Evolutionary conservation across 116 monocot species (phyloP).

Genomic region (Trichopus zeylanicus): DNA sequence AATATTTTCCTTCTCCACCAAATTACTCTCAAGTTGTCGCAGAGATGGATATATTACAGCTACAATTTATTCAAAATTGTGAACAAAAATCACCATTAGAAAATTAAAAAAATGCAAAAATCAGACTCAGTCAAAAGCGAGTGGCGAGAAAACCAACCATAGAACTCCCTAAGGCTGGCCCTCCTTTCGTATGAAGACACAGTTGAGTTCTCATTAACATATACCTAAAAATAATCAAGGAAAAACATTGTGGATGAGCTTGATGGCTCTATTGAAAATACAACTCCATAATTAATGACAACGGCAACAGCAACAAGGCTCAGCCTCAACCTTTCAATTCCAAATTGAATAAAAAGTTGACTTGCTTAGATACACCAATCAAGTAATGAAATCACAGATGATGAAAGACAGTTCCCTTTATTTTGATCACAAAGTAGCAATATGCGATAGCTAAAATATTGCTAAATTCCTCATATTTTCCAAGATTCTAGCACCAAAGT

Average conservation of each 20-base stretch:
- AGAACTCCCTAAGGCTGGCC: constrained; percentile 85
- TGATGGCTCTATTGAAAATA: too few relatives aligned
- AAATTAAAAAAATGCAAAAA: background rate
- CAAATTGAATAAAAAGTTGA: too few relatives aligned
- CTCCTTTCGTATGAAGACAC: constrained; percentile 68
- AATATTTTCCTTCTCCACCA: constrained; percentile 34
- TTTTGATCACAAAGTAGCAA: too few relatives aligned
- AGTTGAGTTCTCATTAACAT: constrained; percentile 51
- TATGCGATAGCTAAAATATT: background rate
- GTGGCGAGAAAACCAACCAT: constrained; percentile 28
- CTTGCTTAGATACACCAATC: too few relatives aligned
- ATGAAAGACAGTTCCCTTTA: too few relatives aligned
- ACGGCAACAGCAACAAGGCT: too few relatives aligned
- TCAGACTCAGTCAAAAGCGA: background rate
- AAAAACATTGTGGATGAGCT: background rate
- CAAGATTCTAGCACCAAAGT: background rate
- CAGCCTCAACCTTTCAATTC: too few relatives aligned
- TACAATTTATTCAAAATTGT: constrained; percentile 19
- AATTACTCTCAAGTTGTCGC: constrained; percentile 67
- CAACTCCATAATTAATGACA: too few relatives aligned
- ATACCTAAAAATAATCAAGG: constrained; percentile 36
- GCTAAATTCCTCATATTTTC: background rate
- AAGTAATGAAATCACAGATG: too few relatives aligned
- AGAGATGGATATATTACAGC: constrained; percentile 88
- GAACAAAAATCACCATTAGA: background rate